These are phyloP conservation scores for Beta vulgaris DNA, from an alignment of 148 eudicot species.

Conservation along the genomic window DNA sequence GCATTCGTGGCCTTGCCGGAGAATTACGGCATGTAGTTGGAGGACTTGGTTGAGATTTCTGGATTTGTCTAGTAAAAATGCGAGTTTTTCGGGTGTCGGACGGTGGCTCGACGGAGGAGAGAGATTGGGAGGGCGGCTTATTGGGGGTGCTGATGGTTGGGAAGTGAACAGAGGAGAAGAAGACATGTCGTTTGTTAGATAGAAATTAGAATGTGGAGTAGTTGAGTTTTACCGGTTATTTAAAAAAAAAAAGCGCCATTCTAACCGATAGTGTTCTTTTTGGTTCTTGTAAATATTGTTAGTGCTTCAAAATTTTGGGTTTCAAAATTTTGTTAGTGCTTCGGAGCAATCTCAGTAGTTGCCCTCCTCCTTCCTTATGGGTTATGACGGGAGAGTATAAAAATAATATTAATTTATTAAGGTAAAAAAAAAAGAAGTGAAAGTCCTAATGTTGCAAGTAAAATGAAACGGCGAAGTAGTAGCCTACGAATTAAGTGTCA, in stretches of 20 bases:
- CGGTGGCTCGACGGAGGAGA: conserved; percentile 19
- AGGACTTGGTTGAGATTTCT: conserved; percentile 37
- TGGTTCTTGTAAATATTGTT: neutral
- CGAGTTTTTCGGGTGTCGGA: conserved; percentile 49
- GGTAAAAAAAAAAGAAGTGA: too few species aligned
- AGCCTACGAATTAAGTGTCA: too few species aligned
- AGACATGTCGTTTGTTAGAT: conserved; percentile 19
- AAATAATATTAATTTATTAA: too few species aligned
- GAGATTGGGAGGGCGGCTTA: neutral
- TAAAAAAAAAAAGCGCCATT: conserved; percentile 13
- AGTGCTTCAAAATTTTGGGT: neutral
- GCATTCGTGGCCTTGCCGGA: conserved; percentile 59
- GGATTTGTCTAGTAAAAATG: conserved; percentile 43
- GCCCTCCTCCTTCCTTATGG: too few species aligned
- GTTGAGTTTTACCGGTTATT: conserved; percentile 10
- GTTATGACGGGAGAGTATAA: too few species aligned
- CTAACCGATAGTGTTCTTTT: neutral
- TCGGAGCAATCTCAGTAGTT: too few species aligned
- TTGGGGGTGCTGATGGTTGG: conserved; percentile 17
- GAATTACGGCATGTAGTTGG: conserved; percentile 67
- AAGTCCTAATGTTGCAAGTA: too few species aligned
- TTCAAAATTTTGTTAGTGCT: too few species aligned
- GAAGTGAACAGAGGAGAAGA: conserved; percentile 26
- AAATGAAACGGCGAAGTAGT: too few species aligned
- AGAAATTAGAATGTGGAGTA: conserved; percentile 5